A percentile compares a stretch with the other conserved stretches of the same genome.
Conservation (phyloP, 2,329 filamentous ascomycete species). For the Fusarium torulosum region DNA sequence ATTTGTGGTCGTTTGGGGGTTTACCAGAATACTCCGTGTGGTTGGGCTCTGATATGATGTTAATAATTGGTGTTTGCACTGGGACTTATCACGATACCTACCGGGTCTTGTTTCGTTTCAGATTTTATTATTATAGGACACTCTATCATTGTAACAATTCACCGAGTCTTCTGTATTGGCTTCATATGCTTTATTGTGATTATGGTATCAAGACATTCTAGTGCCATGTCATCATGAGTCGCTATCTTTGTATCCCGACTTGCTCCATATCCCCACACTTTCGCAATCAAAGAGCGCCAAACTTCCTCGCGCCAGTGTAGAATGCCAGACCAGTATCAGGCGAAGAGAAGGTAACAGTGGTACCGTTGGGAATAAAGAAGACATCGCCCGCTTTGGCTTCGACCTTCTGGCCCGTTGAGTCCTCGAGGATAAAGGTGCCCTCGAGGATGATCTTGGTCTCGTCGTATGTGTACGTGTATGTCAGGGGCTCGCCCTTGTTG, state of each 20-base stretch:
- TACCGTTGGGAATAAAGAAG: conserved; percentile 76
- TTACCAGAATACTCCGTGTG: neutral
- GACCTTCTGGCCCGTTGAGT: conserved; percentile 71
- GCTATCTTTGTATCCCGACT: conserved; percentile 4
- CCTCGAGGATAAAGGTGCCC: conserved; percentile 73
- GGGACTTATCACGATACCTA: too few species aligned
- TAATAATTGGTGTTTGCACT: too few species aligned
- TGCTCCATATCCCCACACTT: neutral
- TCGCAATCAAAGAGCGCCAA: conserved; percentile 45
- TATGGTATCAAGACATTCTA: conserved; percentile 19
- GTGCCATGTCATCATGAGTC: conserved; percentile 28
- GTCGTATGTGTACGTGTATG: conserved; percentile 77
- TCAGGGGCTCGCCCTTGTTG: conserved; percentile 74
- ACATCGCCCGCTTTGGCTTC: conserved; percentile 73
- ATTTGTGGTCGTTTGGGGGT: neutral
- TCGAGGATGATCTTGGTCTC: conserved; percentile 82
- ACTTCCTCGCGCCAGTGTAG: conserved; percentile 60
- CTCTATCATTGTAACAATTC: too few species aligned
- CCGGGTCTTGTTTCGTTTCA: too few species aligned
- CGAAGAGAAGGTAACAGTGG: conserved; percentile 75
- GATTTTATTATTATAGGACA: too few species aligned
- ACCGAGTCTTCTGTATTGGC: too few species aligned
- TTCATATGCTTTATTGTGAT: neutral
- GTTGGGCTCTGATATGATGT: neutral
- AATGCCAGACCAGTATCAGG: conserved; percentile 72